Conservation (phyloP, 495 filamentous ascomycete genomes). For the Aspergillus biplanus region DNA sequence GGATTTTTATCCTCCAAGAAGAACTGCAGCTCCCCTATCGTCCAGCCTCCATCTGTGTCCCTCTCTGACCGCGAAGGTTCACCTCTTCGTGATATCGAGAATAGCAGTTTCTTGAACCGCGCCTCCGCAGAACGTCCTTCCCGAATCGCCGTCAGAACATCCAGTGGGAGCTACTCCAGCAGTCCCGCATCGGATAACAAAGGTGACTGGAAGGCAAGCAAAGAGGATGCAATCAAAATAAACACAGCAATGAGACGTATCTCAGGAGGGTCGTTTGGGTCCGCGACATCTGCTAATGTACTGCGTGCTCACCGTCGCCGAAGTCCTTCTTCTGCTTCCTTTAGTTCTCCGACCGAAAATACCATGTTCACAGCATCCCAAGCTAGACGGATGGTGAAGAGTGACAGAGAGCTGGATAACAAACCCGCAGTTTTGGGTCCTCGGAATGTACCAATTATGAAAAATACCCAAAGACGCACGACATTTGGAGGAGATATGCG, state of each 20-base stretch:
- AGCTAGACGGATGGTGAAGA: slow-evolving; percentile 71
- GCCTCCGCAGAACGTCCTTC: slow-evolving; percentile 54
- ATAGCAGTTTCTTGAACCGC: slow-evolving; percentile 61
- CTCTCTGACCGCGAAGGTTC: slow-evolving; percentile 65
- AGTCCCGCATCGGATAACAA: slow-evolving; percentile 46
- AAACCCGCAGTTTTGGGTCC: slow-evolving; percentile 67
- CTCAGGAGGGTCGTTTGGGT: slow-evolving; percentile 39
- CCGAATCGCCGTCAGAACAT: slow-evolving; percentile 50
- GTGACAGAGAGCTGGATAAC: slow-evolving; percentile 59
- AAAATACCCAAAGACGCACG: slow-evolving; percentile 55
- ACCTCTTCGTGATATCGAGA: slow-evolving; percentile 68
- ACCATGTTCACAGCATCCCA: slow-evolving; percentile 70
- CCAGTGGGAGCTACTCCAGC: slow-evolving; percentile 49
- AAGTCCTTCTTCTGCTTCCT: slow-evolving; percentile 60
- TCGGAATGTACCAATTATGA: slow-evolving; percentile 66
- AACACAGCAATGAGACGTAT: slow-evolving; percentile 65
- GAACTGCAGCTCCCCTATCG: slow-evolving; percentile 62
- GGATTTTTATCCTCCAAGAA: slow-evolving; percentile 82
- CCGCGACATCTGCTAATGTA: slow-evolving; percentile 37
- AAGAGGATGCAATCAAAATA: slow-evolving; percentile 62
- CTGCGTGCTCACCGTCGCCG: slow-evolving; percentile 60
- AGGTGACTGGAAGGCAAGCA: slow-evolving; percentile 53
- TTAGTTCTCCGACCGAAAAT: slow-evolving; percentile 59
- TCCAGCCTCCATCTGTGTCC: slow-evolving; percentile 60
- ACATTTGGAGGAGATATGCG: slow-evolving; percentile 56